Evolutionary conservation across 768 basidiomycete genomes (phyloP), one percentile per base, ranked within the genome.

Genomic region (Lepiota venenata): DNA sequence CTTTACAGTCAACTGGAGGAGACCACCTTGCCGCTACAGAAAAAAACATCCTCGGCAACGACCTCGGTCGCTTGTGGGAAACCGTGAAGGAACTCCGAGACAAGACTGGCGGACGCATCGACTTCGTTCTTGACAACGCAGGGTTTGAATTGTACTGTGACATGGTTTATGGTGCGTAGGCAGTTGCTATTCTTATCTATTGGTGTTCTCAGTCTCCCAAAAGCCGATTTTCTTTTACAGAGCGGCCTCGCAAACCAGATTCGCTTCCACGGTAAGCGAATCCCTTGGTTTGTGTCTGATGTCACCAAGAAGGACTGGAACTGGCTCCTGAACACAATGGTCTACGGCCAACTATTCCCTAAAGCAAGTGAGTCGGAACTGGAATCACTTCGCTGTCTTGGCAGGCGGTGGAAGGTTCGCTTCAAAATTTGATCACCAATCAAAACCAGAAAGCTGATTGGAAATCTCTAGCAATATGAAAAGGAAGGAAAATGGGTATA

Each of bases 1-100:
- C 87, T 43, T 78, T 97, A n/a, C 95, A 98, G 66, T 94, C 93
- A 12, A 96, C 94, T 15, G 95, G 94, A 10, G 93, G 93, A n/a
- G 95, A 93, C 43, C 84, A 92, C 57, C 84, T 98, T 42, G 94
- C 94, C 2, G 91, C 93, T 1, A 94, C 95, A 1, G 93, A 96
- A 72, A 94, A 95, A 74, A 97, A 97, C 61, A 97, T 97, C 59
- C 77, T 97, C 27, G 94, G 93, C 35, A 96, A 97, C 70, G 77
- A 93, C 64, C 74, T 91, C 57, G 65, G 71, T 39, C 69, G 79
- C 16, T 71, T 93, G 8, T 94, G 92, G 91, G 81, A 87, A 16
- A 72, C 81, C 54, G 83, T 93, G 47, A 84, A 84, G 62, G 77
- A 77, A 7, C 76, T 93, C 44, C 81, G 83, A 46, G 77, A 80